phyloP scores from a whole-genome alignment of 768 basidiomycete genomes.

The Suillus americanus region DNA sequence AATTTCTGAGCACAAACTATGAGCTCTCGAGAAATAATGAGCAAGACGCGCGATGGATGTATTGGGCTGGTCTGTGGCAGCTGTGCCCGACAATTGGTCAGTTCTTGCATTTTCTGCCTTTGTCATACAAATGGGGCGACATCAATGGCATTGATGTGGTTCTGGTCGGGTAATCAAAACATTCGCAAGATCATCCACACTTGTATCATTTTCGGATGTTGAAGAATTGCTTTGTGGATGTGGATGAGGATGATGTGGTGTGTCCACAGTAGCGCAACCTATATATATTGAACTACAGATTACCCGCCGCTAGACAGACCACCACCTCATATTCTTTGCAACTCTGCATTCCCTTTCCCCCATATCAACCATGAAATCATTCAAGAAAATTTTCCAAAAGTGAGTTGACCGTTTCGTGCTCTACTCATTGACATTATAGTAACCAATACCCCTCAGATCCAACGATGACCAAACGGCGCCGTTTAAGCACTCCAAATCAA shows the following conservation, averaged over 20 bases:
- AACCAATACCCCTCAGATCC: constrained; percentile 3
- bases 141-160: background rate
- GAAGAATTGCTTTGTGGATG: background rate
- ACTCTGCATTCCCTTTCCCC: background rate
- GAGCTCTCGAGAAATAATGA: background rate
- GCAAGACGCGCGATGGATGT: too few relatives aligned
- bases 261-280: background rate
- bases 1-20: background rate
- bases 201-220: background rate
- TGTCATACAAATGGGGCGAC: background rate
- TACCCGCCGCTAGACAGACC: background rate
- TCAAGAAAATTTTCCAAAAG: constrained; percentile 7
- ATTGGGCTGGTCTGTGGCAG: background rate
- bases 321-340: background rate
- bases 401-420: constrained; percentile 1
- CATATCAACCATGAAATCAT: background rate
- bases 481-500: constrained; percentile 15
- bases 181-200: background rate
- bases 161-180: background rate
- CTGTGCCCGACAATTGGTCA: background rate
- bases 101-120: background rate
- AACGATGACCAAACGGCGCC: background rate
- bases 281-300: background rate
- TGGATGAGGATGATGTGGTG: background rate
- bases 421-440: background rate